Conservation (phyloP, 2,329 filamentous ascomycete genomes). For the Aaosphaeria arxii region DNA sequence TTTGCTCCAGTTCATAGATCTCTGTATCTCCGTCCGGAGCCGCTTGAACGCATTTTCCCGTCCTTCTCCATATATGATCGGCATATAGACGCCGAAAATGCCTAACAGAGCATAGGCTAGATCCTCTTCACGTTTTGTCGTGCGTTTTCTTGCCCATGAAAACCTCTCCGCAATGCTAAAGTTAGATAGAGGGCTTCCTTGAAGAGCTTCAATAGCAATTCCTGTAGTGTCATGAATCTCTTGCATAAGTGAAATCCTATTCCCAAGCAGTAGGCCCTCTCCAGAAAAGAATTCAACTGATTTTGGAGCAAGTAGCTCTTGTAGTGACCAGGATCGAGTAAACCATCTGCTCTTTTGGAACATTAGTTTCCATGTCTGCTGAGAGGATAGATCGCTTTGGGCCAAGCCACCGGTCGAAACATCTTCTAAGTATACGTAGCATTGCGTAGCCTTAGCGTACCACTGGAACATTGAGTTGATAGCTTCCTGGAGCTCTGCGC, state of each 20-base stretch:
- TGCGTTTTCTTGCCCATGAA: not conserved
- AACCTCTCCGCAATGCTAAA: not conserved
- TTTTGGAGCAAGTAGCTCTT: not conserved
- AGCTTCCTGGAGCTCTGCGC: not conserved
- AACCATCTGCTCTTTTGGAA: not conserved
- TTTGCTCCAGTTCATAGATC: not conserved
- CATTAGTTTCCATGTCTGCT: not conserved
- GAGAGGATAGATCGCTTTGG: not conserved
- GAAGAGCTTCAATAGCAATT: not conserved
- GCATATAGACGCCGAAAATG: not conserved
- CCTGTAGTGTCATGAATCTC: not conserved
- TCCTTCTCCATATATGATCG: not conserved
- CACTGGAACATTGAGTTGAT: constrained; percentile 1
- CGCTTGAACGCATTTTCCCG: not conserved
- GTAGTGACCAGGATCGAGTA: not conserved
- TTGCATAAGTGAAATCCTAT: not conserved
- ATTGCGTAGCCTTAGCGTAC: not conserved
- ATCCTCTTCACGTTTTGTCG: not conserved
- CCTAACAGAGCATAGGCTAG: not conserved
- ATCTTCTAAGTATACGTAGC: constrained; percentile 1
- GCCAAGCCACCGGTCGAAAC: not conserved
- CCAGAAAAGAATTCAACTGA: not conserved
- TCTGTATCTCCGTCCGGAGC: not conserved
- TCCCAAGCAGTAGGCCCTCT: not conserved
- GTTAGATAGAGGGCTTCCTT: not conserved